Evolutionary conservation across 2,329 filamentous ascomycete species (phyloP).

Genomic region (Diaporthe capsici): DNA sequence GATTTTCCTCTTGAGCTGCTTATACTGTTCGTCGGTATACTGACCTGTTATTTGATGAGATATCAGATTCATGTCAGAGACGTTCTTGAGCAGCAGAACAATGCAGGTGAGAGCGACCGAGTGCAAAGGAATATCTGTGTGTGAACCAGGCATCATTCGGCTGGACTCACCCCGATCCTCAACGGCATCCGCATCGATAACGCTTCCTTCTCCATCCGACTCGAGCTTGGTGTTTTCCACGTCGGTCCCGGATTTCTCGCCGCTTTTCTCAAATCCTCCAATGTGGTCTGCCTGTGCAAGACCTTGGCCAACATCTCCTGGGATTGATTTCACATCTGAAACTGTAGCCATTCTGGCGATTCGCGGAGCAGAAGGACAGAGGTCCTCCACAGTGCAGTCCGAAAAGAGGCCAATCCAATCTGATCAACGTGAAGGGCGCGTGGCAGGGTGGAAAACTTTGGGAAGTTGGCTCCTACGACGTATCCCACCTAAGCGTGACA

Average conservation of each 20-base stretch:
- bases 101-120: neutral
- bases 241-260: slow-evolving; percentile 11
- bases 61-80: neutral
- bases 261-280: neutral
- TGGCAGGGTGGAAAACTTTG: neutral
- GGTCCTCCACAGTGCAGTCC: neutral
- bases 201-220: slow-evolving; percentile 15
- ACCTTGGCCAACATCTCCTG: slow-evolving; percentile 23
- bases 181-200: neutral
- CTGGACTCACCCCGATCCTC: slow-evolving; percentile 14
- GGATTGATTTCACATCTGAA: slow-evolving; percentile 19
- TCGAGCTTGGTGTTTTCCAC: slow-evolving; percentile 23
- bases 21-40: slow-evolving; percentile 56
- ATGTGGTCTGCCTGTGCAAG: slow-evolving; percentile 15
- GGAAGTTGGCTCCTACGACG: neutral
- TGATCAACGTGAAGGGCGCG: neutral
- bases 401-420: neutral
- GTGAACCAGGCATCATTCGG: no score
- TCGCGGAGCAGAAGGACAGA: neutral
- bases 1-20: slow-evolving; percentile 56
- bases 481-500: neutral
- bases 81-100: neutral
- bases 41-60: slow-evolving; percentile 1
- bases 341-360: slow-evolving; percentile 28
- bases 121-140: neutral